These are phyloP conservation scores for Macroventuria anomochaeta DNA, from an alignment of 2,329 filamentous ascomycete species.

Conservation along the genomic window DNA sequence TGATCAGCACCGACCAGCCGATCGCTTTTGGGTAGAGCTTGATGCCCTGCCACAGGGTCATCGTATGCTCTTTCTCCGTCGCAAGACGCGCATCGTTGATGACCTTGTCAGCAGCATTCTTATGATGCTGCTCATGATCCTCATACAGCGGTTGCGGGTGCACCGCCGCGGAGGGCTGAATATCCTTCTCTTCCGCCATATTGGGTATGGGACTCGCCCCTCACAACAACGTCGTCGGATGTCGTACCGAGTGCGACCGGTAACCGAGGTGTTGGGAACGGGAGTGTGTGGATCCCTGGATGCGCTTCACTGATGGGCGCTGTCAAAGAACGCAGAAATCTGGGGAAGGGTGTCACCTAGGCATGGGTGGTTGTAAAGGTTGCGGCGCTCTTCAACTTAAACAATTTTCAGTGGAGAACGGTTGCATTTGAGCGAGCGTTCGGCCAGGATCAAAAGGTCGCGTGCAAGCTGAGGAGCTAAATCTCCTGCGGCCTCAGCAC, in stretches of 20 bases:
- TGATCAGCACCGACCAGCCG: conserved; percentile 82
- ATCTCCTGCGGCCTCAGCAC: conserved; percentile 5
- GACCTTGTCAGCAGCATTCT: conserved; percentile 39
- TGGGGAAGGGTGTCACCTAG: conserved; percentile 13
- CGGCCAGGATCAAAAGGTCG: conserved; percentile 1
- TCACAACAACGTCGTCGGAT: not conserved
- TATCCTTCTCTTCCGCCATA: conserved; percentile 37
- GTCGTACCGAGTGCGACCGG: not conserved
- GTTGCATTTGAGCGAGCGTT: conserved; percentile 1
- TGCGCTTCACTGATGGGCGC: conserved; percentile 1
- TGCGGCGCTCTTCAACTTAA: conserved; percentile 16
- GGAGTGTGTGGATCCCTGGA: conserved; percentile 2
- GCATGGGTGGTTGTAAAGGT: not conserved
- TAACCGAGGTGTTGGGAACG: conserved; percentile 5
- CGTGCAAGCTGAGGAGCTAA: conserved; percentile 10
- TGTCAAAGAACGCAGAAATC: conserved; percentile 4
- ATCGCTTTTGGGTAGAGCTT: conserved; percentile 87
- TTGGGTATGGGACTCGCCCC: conserved; percentile 3
- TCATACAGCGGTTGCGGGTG: conserved; percentile 17
- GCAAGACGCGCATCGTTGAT: conserved; percentile 54
- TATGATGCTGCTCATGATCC: conserved; percentile 30
- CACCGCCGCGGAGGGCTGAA: conserved; percentile 23
- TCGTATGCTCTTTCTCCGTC: conserved; percentile 57
- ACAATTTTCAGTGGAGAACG: conserved; percentile 12
- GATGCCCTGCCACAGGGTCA: conserved; percentile 73